Conservation (phyloP, 345 rosid species). For the Diplotaxis tenuifolia region DNA sequence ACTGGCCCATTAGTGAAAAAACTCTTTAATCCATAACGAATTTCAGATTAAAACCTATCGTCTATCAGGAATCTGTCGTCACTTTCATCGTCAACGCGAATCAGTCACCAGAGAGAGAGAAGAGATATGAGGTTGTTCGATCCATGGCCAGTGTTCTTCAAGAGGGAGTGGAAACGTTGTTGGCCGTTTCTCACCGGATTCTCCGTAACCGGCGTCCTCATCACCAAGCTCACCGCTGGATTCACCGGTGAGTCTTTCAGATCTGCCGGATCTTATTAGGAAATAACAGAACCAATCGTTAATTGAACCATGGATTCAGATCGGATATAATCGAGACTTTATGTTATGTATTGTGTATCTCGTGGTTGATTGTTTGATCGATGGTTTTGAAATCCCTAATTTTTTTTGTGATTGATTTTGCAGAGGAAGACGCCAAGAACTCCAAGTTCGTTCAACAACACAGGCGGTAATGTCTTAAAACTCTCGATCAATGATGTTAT, state of each 20-base stretch:
- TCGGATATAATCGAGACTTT: neutral
- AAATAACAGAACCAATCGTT: neutral
- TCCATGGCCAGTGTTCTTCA: slow-evolving; percentile 87
- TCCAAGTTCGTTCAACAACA: slow-evolving; percentile 82
- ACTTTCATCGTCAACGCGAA: slow-evolving; percentile 12
- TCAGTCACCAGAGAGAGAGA: slow-evolving; percentile 7
- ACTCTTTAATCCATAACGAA: neutral
- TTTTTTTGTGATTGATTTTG: slow-evolving; percentile 9
- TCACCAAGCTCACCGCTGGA: slow-evolving; percentile 70
- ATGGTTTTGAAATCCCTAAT: slow-evolving; percentile 19
- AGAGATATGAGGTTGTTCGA: slow-evolving; percentile 51
- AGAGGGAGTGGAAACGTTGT: slow-evolving; percentile 70
- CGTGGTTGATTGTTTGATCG: neutral
- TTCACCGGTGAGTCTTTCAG: slow-evolving; percentile 59
- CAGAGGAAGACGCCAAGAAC: slow-evolving; percentile 95
- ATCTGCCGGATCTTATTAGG: slow-evolving; percentile 13
- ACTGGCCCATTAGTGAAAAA: neutral
- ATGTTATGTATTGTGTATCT: neutral
- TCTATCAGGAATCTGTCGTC: neutral
- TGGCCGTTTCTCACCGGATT: slow-evolving; percentile 93
- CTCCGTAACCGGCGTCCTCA: slow-evolving; percentile 63
- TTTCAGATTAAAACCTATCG: neutral
- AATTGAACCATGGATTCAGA: neutral
- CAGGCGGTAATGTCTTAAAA: slow-evolving; percentile 49
- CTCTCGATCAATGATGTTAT: neutral